Evolutionary conservation across 2,329 filamentous ascomycete species (phyloP).

Genomic region (Colletotrichum limetticola): DNA sequence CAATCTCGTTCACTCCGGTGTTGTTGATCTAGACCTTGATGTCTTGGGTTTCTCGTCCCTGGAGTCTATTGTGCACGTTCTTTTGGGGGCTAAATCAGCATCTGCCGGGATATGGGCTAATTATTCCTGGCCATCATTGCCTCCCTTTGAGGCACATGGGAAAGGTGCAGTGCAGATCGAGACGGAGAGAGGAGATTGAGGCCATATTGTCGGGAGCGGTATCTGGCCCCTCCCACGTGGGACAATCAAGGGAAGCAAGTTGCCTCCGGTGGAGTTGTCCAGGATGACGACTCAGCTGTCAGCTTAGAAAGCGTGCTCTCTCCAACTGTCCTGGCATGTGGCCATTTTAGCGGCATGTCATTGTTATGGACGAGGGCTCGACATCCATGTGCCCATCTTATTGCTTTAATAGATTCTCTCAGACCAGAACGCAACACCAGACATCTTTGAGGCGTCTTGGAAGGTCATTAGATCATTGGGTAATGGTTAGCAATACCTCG

Average conservation of each 20-base stretch:
- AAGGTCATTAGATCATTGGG: neutral
- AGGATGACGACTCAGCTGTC: conserved; percentile 13
- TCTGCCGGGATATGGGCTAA: neutral
- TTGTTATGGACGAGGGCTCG: neutral
- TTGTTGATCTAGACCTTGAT: neutral
- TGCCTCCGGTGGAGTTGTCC: neutral
- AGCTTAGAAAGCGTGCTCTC: conserved; percentile 12
- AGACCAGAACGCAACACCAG: neutral
- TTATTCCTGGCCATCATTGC: neutral
- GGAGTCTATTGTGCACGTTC: neutral
- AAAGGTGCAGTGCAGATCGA: conserved; percentile 5
- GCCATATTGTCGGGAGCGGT: neutral
- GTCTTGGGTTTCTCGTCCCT: neutral
- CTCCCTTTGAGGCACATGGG: neutral
- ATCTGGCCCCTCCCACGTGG: conserved; percentile 16
- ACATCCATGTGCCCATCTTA: conserved; percentile 5
- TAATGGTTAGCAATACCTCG: neutral
- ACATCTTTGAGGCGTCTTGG: neutral
- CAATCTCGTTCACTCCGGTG: neutral
- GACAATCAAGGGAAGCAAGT: conserved; percentile 1
- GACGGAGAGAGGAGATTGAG: neutral
- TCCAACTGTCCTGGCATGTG: conserved; percentile 1
- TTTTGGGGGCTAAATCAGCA: neutral
- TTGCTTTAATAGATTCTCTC: neutral
- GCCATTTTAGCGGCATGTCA: neutral